Evolutionary conservation across 192 early-diverging fungal species (phyloP).

Genomic region (Backusella tarrabulga): DNA sequence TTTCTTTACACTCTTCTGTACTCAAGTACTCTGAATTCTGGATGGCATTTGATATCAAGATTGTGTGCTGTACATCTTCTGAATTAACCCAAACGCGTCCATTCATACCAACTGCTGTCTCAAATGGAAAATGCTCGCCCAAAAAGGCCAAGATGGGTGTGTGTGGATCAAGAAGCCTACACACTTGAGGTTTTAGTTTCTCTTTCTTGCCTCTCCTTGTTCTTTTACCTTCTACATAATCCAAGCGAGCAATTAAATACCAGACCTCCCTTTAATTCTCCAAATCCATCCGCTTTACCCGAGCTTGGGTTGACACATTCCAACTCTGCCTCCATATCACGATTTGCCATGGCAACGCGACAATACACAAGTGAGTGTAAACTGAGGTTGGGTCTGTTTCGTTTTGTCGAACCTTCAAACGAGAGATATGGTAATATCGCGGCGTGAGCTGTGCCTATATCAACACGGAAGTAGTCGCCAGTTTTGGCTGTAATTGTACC

Average conservation of each 20-base stretch:
- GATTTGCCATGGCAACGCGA: conserved; percentile 82
- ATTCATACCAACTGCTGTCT: conserved; percentile 90
- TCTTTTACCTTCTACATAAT: conserved; percentile 60
- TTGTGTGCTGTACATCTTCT: conserved; percentile 55
- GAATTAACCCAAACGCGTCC: conserved; percentile 93
- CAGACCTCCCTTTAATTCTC: conserved; percentile 82
- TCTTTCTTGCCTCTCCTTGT: neutral
- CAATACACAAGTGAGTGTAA: conserved; percentile 81
- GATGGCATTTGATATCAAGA: conserved; percentile 69
- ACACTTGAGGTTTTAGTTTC: neutral
- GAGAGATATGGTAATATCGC: conserved; percentile 78
- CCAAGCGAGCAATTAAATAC: conserved; percentile 82
- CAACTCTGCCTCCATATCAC: conserved; percentile 97
- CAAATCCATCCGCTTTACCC: conserved; percentile 86
- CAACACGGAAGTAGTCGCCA: conserved; percentile 83
- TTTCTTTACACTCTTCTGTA: conserved; percentile 52
- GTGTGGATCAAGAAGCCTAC: conserved; percentile 67
- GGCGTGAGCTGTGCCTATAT: conserved; percentile 90
- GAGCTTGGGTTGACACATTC: conserved; percentile 85
- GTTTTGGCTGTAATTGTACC: conserved; percentile 70
- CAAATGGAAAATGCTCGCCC: conserved; percentile 75
- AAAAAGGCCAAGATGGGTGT: conserved; percentile 71
- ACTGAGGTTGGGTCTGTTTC: conserved; percentile 83
- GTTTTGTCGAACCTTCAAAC: conserved; percentile 93
- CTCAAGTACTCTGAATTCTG: conserved; percentile 69